phyloP scores from a whole-genome alignment of 2,329 filamentous ascomycete species.

The Fusarium sp. region DNA sequence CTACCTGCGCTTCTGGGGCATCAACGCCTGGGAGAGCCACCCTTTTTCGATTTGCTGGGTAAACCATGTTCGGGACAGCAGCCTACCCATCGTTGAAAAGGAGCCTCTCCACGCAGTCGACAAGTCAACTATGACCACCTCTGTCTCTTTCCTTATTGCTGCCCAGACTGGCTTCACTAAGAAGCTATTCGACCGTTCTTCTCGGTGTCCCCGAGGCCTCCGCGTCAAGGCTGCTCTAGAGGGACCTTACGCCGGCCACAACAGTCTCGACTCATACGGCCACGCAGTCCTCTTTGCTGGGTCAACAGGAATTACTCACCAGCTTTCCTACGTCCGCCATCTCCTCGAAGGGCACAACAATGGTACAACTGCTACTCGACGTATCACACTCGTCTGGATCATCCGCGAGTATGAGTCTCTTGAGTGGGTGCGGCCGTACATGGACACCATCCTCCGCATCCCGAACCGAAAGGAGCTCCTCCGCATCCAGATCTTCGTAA shows the following conservation, averaged over 20 bases:
- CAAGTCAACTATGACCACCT: constrained; percentile 62
- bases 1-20: constrained; percentile 77
- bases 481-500: constrained; percentile 90
- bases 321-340: constrained; percentile 87
- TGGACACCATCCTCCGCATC: constrained; percentile 80
- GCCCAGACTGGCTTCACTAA: constrained; percentile 91
- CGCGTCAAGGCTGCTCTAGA: constrained; percentile 82
- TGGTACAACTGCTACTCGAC: constrained; percentile 82
- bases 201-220: constrained; percentile 66
- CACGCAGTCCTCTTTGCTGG: constrained; percentile 92
- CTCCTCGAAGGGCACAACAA: constrained; percentile 77
- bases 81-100: constrained; percentile 59
- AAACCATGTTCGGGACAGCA: constrained; percentile 63
- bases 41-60: constrained; percentile 86
- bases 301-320: constrained; percentile 95
- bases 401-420: constrained; percentile 90
- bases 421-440: constrained; percentile 93
- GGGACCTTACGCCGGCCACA: constrained; percentile 88
- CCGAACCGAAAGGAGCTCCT: constrained; percentile 85
- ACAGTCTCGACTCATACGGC: constrained; percentile 91
- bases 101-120: constrained; percentile 56
- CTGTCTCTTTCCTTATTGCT: constrained; percentile 85
- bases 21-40: constrained; percentile 79
- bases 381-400: constrained; percentile 90
- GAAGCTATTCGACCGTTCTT: constrained; percentile 79